Conservation (phyloP, 768 basidiomycete genomes). For the Hericium rajendrae region DNA sequence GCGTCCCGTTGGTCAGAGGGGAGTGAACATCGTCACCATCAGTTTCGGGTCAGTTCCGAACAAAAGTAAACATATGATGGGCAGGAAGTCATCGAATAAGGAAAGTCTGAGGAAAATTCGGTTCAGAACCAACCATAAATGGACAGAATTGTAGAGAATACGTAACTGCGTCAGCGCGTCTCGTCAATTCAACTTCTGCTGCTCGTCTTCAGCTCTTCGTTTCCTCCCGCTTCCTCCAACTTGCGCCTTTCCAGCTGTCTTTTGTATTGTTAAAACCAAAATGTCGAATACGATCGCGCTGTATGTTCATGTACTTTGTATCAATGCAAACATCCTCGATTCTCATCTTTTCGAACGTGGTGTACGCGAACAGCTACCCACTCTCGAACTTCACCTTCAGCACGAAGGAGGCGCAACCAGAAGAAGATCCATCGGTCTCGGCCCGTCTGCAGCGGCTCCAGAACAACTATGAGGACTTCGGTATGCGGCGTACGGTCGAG, state of each 20-base stretch:
- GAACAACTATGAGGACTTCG: conserved; percentile 94
- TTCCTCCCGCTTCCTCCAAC: neutral
- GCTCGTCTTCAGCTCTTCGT: no score
- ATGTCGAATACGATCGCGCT: conserved; percentile 48
- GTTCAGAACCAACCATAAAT: no score
- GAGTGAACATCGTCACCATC: no score
- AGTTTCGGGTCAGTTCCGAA: no score
- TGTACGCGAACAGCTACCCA: conserved; percentile 46
- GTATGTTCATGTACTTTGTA: conserved; percentile 20
- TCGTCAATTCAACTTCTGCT: no score
- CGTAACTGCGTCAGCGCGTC: neutral
- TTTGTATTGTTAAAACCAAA: neutral
- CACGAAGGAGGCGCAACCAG: conserved; percentile 93
- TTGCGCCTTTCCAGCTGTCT: neutral
- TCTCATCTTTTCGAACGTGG: neutral
- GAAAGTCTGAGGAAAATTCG: neutral
- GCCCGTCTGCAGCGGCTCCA: conserved; percentile 90
- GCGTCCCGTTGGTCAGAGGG: no score
- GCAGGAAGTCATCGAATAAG: neutral
- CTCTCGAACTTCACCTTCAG: conserved; percentile 91
- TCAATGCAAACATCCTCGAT: neutral
- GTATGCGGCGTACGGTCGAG: conserved; percentile 93
- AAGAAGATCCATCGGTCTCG: conserved; percentile 94
- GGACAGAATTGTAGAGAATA: neutral
- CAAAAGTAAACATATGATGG: no score